These are phyloP conservation scores for Graphilbum sp. DNA, from an alignment of 2,329 filamentous ascomycete genomes.

Conservation along the genomic window DNA sequence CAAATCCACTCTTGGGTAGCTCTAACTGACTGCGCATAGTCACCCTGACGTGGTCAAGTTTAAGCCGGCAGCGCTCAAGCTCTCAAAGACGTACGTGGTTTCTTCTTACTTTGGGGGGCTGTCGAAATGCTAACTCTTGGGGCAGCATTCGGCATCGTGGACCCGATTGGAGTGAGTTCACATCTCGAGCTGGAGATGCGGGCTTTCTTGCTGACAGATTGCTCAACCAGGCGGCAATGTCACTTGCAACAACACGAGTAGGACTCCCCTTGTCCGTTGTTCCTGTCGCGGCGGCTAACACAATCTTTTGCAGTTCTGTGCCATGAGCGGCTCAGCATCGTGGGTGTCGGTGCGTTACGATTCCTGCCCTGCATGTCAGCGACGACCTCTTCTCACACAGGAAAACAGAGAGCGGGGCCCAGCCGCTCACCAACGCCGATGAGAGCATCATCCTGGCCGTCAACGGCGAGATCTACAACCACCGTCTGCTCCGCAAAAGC, in stretches of 20 bases:
- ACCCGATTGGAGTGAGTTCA: constrained; percentile 87
- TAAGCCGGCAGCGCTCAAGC: constrained; percentile 84
- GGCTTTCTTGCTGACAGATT: constrained; percentile 11
- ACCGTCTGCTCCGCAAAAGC: constrained; percentile 79
- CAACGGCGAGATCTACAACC: constrained; percentile 99
- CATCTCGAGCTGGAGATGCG: background rate
- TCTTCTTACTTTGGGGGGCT: too few relatives aligned
- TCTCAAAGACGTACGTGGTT: constrained; percentile 85
- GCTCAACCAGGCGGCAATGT: constrained; percentile 59
- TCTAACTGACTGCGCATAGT: constrained; percentile 22
- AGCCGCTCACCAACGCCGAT: constrained; percentile 87
- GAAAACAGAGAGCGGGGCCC: constrained; percentile 69
- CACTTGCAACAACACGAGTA: constrained; percentile 82
- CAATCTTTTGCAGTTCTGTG: constrained; percentile 64
- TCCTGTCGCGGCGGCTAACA: constrained; percentile 14
- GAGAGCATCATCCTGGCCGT: constrained; percentile 79
- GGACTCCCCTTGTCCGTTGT: constrained; percentile 20
- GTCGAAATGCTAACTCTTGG: constrained; percentile 6
- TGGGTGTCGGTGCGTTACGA: constrained; percentile 65
- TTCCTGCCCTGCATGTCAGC: constrained; percentile 6
- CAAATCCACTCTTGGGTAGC: constrained; percentile 1
- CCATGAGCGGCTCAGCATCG: constrained; percentile 94
- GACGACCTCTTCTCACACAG: constrained; percentile 13
- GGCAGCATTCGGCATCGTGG: constrained; percentile 81
- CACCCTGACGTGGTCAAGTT: constrained; percentile 93